These are phyloP conservation scores for Copromyces sp. DNA, from an alignment of 495 filamentous ascomycete genomes.

Conservation along the genomic window DNA sequence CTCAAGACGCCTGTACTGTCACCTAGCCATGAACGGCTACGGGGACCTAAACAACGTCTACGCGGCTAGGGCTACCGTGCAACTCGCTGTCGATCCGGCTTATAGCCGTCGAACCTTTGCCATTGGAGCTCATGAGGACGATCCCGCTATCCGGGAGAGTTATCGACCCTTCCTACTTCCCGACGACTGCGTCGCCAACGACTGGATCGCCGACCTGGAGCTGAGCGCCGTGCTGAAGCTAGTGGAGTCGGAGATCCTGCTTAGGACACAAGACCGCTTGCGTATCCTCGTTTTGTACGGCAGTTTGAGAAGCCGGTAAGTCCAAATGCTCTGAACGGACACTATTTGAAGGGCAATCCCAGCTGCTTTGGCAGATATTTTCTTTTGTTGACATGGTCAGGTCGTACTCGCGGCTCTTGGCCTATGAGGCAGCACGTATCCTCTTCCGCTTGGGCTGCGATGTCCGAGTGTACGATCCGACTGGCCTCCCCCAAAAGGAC, in stretches of 20 bases:
- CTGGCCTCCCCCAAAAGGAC: constrained; percentile 53
- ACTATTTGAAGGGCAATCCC: neutral
- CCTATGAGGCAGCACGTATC: constrained; percentile 50
- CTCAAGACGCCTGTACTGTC: too few species aligned
- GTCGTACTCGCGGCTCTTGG: constrained; percentile 53
- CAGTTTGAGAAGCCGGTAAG: constrained; percentile 42
- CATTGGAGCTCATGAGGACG: constrained; percentile 37
- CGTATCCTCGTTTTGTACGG: constrained; percentile 57
- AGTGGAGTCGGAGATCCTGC: constrained; percentile 40
- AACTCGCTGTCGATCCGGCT: constrained; percentile 9
- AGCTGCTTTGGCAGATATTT: neutral
- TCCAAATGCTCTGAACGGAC: neutral
- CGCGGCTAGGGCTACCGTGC: constrained; percentile 16
- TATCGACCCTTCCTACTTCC: constrained; percentile 51
- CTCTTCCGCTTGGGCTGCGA: constrained; percentile 61
- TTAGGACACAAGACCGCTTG: constrained; percentile 34
- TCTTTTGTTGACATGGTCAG: constrained; percentile 15
- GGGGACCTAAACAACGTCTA: constrained; percentile 35
- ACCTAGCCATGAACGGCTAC: too few species aligned
- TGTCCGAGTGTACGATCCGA: constrained; percentile 54
- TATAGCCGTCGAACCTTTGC: constrained; percentile 30
- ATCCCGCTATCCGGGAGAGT: constrained; percentile 32
- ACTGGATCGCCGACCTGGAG: constrained; percentile 50
- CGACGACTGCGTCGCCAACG: constrained; percentile 22
- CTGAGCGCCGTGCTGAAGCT: constrained; percentile 40